phyloP scores from a whole-genome alignment of 2,329 filamentous ascomycete genomes.

The Aspergillus pseudoglaucus region DNA sequence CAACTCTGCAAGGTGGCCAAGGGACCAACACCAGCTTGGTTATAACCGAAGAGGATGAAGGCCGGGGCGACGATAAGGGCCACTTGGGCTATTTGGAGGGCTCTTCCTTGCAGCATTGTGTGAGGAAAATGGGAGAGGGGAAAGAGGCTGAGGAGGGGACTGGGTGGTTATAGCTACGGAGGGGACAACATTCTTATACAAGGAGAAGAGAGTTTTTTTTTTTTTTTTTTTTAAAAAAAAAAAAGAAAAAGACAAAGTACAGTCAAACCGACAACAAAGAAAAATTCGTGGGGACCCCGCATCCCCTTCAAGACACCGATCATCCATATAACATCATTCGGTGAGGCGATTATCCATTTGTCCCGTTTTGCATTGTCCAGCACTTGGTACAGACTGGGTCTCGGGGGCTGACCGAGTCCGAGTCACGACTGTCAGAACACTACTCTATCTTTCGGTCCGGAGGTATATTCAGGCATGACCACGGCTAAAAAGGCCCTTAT shows the following conservation, averaged over 20 bases:
- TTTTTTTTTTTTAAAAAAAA: not conserved
- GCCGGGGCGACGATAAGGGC: constrained; percentile 17
- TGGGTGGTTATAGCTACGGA: not conserved
- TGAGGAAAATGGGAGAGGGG: not conserved
- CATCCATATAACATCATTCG: not conserved
- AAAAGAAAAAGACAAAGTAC: not conserved
- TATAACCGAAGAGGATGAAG: constrained; percentile 22
- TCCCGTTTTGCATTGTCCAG: too few species aligned
- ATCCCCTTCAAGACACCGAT: not conserved
- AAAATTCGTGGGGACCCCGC: constrained; percentile 2
- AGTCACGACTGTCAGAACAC: too few species aligned
- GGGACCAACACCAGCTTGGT: constrained; percentile 18
- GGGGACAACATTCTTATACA: not conserved
- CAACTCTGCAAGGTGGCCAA: constrained; percentile 18
- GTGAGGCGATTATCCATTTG: too few species aligned
- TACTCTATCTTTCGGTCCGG: too few species aligned
- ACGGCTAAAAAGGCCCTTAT: too few species aligned
- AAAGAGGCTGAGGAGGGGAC: not conserved
- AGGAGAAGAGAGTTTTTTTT: too few species aligned
- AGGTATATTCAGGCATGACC: too few species aligned
- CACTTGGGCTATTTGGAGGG: constrained; percentile 15
- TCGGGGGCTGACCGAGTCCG: too few species aligned
- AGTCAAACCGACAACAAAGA: not conserved
- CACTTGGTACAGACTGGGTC: too few species aligned
- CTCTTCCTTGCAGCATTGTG: constrained; percentile 4